Conservation (phyloP, 176 grass and related monocot species). For the Chrysopogon serrulatus region DNA sequence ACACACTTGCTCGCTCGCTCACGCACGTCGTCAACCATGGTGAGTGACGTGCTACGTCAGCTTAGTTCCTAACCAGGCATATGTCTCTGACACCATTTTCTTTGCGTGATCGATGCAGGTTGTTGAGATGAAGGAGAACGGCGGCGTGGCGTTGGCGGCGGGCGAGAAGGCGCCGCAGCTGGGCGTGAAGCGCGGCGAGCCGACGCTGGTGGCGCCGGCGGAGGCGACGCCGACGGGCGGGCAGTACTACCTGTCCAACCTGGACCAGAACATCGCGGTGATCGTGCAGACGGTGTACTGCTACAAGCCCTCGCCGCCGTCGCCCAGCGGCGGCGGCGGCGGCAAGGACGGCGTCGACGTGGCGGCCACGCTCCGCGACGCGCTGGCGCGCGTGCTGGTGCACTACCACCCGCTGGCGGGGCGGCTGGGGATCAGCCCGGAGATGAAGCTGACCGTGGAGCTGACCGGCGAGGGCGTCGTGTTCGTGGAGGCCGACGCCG, state of each 20-base stretch:
- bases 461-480: conserved; percentile 70
- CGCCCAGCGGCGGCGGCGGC: too few species aligned
- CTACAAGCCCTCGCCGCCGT: conserved; percentile 44
- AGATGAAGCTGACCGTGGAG: conserved; percentile 86
- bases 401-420: conserved; percentile 90
- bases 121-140: conserved; percentile 46
- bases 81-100: background rate
- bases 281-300: conserved; percentile 87
- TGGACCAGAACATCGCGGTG: conserved; percentile 95
- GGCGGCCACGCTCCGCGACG: conserved; percentile 46
- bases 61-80: background rate
- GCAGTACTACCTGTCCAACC: conserved; percentile 91
- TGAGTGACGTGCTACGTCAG: background rate
- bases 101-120: conserved; percentile 2
- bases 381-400: conserved; percentile 72
- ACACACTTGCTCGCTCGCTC: background rate
- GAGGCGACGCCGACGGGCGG: conserved; percentile 55
- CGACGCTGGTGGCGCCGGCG: conserved; percentile 55
- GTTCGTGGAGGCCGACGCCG: conserved; percentile 87
- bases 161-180: conserved; percentile 13
- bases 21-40: conserved; percentile 19
- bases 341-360: background rate
- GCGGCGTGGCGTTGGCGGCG: background rate
- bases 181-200: conserved; percentile 49
- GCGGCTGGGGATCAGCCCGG: conserved; percentile 61